phyloP scores from a whole-genome alignment of 2,329 filamentous ascomycete genomes.

The Sporothrix pallida region DNA sequence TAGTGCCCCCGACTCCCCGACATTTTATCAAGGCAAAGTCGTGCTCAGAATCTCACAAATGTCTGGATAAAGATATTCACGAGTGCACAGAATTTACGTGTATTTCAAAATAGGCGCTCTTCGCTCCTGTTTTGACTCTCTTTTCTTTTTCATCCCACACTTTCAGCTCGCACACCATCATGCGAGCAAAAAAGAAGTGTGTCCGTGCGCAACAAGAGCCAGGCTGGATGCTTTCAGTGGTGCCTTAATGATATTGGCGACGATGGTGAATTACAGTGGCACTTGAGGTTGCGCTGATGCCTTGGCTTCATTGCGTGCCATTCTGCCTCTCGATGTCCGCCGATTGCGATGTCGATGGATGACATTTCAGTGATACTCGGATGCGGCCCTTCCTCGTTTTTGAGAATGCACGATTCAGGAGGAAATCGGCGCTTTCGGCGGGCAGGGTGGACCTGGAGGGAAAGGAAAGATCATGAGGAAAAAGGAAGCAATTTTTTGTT shows the following conservation, averaged over 20 bases:
- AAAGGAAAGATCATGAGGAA: neutral
- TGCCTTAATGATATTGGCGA: neutral
- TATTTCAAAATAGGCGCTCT: no score
- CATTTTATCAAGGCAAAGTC: no score
- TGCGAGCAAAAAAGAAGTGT: neutral
- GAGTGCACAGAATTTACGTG: no score
- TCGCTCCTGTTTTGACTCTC: neutral
- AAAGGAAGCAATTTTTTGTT: neutral
- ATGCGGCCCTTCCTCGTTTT: neutral
- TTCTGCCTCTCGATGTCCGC: neutral
- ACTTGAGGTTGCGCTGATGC: neutral
- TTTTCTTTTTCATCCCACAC: neutral
- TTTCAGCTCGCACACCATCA: neutral
- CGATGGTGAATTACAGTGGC: neutral
- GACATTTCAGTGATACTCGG: neutral
- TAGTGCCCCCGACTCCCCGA: neutral
- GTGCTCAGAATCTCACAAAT: no score
- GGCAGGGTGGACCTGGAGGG: neutral
- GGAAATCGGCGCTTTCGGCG: conserved; percentile 32
- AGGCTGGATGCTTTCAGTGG: neutral
- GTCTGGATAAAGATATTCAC: no score
- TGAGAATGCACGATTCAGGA: conserved; percentile 40
- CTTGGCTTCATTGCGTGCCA: neutral
- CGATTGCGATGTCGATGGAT: no score
- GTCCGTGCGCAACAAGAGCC: conserved; percentile 10